These are phyloP conservation scores for Yamadazyma pseudoaaseri DNA, from an alignment of 1,139 yeast species.

Conservation along the genomic window DNA sequence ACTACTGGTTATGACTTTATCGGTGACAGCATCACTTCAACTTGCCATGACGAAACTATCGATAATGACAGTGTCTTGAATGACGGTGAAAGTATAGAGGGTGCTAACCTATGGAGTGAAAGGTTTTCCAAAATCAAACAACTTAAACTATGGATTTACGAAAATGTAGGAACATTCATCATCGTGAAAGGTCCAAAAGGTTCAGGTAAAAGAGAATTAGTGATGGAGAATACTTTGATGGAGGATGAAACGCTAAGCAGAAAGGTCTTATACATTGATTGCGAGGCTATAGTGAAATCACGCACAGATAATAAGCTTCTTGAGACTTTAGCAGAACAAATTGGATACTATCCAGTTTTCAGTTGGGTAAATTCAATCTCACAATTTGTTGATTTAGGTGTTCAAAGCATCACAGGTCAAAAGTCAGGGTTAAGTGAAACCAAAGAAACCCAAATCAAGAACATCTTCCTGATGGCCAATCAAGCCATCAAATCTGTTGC, in stretches of 20 bases:
- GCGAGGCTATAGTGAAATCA: constrained; percentile 71
- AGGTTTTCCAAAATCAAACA: constrained; percentile 66
- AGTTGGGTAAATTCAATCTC: constrained; percentile 88
- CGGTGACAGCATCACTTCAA: constrained; percentile 19
- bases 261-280: constrained; percentile 71
- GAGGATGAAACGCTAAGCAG: constrained; percentile 41
- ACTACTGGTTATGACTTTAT: constrained; percentile 28
- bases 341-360: constrained; percentile 92
- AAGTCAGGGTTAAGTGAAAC: constrained; percentile 89
- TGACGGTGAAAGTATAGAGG: constrained; percentile 6
- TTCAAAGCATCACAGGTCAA: constrained; percentile 91
- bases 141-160: constrained; percentile 75
- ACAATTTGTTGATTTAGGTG: constrained; percentile 76
- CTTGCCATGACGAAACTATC: constrained; percentile 18
- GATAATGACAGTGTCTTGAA: constrained; percentile 15
- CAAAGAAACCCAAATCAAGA: constrained; percentile 78
- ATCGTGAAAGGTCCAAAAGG: constrained; percentile 93
- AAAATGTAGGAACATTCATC: constrained; percentile 78
- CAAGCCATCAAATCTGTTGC: constrained; percentile 76
- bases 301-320: constrained; percentile 72
- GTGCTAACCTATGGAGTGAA: constrained; percentile 55
- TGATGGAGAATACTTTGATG: constrained; percentile 64
- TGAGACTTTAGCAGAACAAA: constrained; percentile 64
- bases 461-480: constrained; percentile 72
- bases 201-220: constrained; percentile 83